Base-by-base conservation (phyloP, 2,329 filamentous ascomycete species). In the Fusarium fracticaudum region DNA sequence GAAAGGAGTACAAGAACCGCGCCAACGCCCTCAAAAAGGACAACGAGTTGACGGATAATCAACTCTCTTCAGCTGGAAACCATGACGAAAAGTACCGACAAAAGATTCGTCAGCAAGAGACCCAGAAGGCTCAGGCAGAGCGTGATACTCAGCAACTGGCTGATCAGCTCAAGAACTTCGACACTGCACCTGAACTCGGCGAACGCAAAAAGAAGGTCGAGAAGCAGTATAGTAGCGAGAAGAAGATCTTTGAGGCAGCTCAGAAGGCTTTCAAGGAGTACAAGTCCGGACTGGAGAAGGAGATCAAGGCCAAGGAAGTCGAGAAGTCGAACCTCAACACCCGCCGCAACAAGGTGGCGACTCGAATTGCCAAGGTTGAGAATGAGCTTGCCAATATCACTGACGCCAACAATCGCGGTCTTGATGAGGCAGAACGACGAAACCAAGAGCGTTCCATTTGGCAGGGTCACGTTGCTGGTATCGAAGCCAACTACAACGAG, bases 41-140 rank as follows among this genome's bases (percentile, higher is more conserved):
- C 77, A 92, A 94, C 71, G 93, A 95, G 77, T 88, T 88, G 57
- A 86, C 93, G 43, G 88, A 89, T 68, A 87, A 87, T 67, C 91
- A 91, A 73, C 89, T 94, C 51, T 87, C 91, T 64, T 92, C 92
- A 41, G 88, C 90, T 22, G 92, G 92, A 71, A 91, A 91, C 67
- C 91, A 90, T 75, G 93, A 96, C 81, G 93, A 95, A 78, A 92
- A 93, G 79, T 88, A 92, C 76, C 88, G 90, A 74, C 92, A 94
- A 79, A 93, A 94, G 81, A 90, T 93, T 51, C 88, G 91, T 71
- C 93, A 95, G 81, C 91, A 94, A 79, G 91, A 89, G 64, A 92
- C 92, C 64, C 92, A 93, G 80, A 92, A 93, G 82, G 90, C 90
- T 65, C 92, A 90, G 78, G 87, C 88, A 5, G 88, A 89, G 60